Base-by-base conservation (phyloP, 139 green algal species). In the Chlorella sp. region DNA sequence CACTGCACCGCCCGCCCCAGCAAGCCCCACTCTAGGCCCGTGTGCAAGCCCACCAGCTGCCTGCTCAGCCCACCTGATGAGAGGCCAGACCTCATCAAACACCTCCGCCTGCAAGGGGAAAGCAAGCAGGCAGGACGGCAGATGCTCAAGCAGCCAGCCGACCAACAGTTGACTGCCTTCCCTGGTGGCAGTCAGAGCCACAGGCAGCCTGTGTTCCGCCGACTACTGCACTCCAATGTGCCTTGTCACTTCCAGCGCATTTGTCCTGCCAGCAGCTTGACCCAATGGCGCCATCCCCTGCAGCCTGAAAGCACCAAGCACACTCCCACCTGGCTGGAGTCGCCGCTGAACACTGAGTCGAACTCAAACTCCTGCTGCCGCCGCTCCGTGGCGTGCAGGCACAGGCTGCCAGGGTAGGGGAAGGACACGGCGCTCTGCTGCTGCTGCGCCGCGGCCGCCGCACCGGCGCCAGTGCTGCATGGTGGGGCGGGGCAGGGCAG, bases 311-410 rank as follows among this genome's bases (percentile, higher is more conserved):
- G n/a, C n/a, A n/a, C n/a, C n/a, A n/a, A n/a, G n/a, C 34, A 12
- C 39, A n/a, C 1, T 2, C 82, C 47, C 47, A 73, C 80, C 87
- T 94, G 90, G 18, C 9, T 74, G 2, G 88, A 64, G 21, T 74
- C 73, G 4, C 87, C 87, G 20, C 20, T 74, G 72, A 94, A 93
- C 34, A 92, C 90, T 13, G 88, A 26, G 57, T 82, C 76, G 65
- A 87, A 90, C 87, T 95, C 92, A 86, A 94, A 93, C 47, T 94
- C 90, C 74, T 90, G 80, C 34, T 80, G 68, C 30, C 87, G 76
- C 93, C 87, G 20, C 69, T 81, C 64, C 70, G 73, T 30, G 18
- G 78, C 76, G 28, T 82, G 76, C 38, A 96, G 78, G 2, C 67
- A 75, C 34, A 96, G 47, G 64, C 89, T 79, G 39, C 91, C 93